Percentiles rank a stretch among this genome's conserved stretches.
phyloP scores from a whole-genome alignment of 2,329 filamentous ascomycete genomes.

The Neobulgaria alba region DNA sequence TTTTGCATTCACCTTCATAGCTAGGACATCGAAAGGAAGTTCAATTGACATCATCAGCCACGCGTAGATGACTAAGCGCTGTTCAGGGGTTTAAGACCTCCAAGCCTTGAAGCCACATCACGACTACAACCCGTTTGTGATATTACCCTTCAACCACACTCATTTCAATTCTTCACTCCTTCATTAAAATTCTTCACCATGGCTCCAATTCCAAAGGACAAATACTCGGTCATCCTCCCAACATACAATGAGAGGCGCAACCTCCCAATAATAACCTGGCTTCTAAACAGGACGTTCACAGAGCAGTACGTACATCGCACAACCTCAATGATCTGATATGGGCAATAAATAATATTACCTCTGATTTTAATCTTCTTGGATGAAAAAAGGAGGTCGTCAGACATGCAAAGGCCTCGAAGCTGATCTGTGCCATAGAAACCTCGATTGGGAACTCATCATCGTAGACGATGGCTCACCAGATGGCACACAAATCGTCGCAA shows the following conservation, averaged over 20 bases:
- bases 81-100: no score
- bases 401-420: not conserved
- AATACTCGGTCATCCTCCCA: conserved; percentile 94
- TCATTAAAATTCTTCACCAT: no score
- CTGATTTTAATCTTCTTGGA: no score
- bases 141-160: no score
- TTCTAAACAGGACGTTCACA: conserved; percentile 86
- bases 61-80: no score
- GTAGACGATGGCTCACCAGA: conserved; percentile 97
- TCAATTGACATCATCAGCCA: no score
- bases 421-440: conserved; percentile 57
- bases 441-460: conserved; percentile 96
- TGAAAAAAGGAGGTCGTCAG: not conserved
- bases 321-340: not conserved
- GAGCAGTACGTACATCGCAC: conserved; percentile 56
- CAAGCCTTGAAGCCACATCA: no score
- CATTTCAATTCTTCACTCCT: no score
- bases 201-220: conserved; percentile 57
- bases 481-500: conserved; percentile 82
- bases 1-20: no score
- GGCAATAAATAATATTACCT: no score
- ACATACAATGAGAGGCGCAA: conserved; percentile 99
- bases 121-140: no score
- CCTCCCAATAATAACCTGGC: conserved; percentile 89
- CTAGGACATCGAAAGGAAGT: no score